A percentile compares a stretch with the other conserved stretches of the same genome.
These are phyloP conservation scores for Teunomyces panamensis DNA, from an alignment of 805 yeast genomes.

Conservation along the genomic window DNA sequence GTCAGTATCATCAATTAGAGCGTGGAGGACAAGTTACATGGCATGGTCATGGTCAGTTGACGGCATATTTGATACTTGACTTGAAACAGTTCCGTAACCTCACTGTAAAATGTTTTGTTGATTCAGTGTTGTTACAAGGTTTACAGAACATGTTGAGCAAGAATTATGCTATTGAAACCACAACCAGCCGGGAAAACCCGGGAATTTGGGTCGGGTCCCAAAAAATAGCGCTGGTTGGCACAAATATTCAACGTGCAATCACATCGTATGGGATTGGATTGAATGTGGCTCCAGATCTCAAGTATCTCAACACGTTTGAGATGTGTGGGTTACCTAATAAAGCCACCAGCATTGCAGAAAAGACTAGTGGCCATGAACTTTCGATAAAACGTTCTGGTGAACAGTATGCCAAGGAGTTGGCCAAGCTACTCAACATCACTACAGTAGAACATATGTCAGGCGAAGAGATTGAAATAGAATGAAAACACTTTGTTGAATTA, in stretches of 20 bases:
- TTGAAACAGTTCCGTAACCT: conserved; percentile 56
- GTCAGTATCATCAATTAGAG: conserved; percentile 69
- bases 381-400: conserved; percentile 24
- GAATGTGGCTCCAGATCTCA: conserved; percentile 71
- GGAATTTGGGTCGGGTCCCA: conserved; percentile 76
- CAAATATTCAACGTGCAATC: conserved; percentile 77
- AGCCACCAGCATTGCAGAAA: conserved; percentile 34
- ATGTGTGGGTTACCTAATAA: conserved; percentile 80
- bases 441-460: conserved; percentile 37
- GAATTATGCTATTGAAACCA: conserved; percentile 41
- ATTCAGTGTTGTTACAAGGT: conserved; percentile 55
- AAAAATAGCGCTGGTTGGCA: conserved; percentile 88
- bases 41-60: conserved; percentile 95
- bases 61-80: conserved; percentile 71
- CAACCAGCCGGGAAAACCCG: conserved; percentile 59
- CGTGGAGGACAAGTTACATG: conserved; percentile 97
- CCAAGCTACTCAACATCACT: conserved; percentile 28
- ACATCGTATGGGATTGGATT: conserved; percentile 90
- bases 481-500: background rate
- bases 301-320: conserved; percentile 64
- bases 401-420: conserved; percentile 36
- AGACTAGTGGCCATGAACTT: conserved; percentile 10
- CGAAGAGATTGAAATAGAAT: conserved; percentile 17
- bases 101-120: conserved; percentile 64
- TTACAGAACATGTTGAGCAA: conserved; percentile 46